Percentiles rank a stretch among this genome's conserved stretches.
These are phyloP conservation scores for Aspergillus pseudoviridinutans DNA, from an alignment of 2,329 filamentous ascomycete genomes.

Conservation along the genomic window DNA sequence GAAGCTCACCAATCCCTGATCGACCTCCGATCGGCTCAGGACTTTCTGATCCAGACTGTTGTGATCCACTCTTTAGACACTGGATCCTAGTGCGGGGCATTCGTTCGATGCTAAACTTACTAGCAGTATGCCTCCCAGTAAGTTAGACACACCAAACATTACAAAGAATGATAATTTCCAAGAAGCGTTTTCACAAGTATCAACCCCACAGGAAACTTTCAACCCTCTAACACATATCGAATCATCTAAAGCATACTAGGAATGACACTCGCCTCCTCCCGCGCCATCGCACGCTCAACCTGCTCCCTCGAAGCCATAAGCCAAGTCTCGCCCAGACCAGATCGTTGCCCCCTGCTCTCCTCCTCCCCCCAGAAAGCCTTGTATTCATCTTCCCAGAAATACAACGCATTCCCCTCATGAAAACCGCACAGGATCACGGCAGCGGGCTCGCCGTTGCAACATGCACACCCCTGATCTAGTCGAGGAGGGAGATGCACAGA, in stretches of 20 bases:
- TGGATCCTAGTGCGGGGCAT: neutral
- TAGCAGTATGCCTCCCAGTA: neutral
- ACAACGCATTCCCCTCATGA: constrained; percentile 10
- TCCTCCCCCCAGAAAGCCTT: constrained; percentile 11
- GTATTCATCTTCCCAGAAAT: constrained; percentile 15
- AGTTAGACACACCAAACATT: neutral
- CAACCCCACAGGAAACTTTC: neutral
- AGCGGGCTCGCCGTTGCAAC: constrained; percentile 16
- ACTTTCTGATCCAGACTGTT: neutral
- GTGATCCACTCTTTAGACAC: neutral
- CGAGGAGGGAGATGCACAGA: constrained; percentile 1
- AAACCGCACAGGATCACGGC: constrained; percentile 14
- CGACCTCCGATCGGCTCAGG: neutral
- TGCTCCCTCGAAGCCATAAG: neutral
- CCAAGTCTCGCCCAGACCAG: neutral
- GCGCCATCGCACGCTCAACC: neutral
- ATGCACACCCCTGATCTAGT: constrained; percentile 9
- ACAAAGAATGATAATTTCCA: neutral
- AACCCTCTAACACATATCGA: neutral
- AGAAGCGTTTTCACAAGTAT: too few species aligned
- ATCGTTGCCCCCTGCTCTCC: neutral
- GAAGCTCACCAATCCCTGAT: neutral
- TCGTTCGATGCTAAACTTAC: neutral
- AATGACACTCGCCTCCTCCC: neutral
- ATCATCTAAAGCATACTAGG: too few species aligned